A percentile compares a stretch with the other conserved stretches of the same genome.
Evolutionary conservation across 2,329 filamentous ascomycete genomes (phyloP).

Genomic region (Fusarium kyushuense): DNA sequence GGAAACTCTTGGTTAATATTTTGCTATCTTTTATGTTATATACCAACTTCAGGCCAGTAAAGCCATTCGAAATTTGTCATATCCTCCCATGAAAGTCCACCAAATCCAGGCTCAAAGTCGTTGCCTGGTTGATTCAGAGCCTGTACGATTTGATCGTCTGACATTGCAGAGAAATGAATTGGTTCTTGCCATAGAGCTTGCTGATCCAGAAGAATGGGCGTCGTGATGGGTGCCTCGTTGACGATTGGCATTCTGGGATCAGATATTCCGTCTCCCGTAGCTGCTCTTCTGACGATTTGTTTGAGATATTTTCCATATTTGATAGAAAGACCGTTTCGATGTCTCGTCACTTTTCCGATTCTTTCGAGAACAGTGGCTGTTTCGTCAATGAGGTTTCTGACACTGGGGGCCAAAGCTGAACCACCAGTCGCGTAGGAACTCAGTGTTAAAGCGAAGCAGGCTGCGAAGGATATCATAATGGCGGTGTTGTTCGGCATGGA

Average conservation of each 20-base stretch:
- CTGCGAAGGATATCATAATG: constrained; percentile 83
- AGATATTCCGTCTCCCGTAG: constrained; percentile 34
- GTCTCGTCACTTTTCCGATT: constrained; percentile 73
- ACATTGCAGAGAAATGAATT: constrained; percentile 76
- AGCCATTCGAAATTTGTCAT: constrained; percentile 70
- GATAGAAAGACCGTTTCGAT: constrained; percentile 74
- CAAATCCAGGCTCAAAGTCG: constrained; percentile 66
- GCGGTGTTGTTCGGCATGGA: constrained; percentile 85
- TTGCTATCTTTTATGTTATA: constrained; percentile 24
- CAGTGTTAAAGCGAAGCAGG: constrained; percentile 75
- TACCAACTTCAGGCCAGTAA: constrained; percentile 62
- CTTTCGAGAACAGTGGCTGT: constrained; percentile 76
- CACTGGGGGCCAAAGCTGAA: constrained; percentile 71
- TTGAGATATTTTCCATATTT: constrained; percentile 62
- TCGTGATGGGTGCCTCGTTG: constrained; percentile 37
- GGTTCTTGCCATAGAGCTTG: constrained; percentile 61
- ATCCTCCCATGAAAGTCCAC: constrained; percentile 70
- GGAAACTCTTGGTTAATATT: constrained; percentile 25
- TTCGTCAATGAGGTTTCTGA: constrained; percentile 74
- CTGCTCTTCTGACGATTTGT: constrained; percentile 58
- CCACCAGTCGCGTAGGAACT: constrained; percentile 69
- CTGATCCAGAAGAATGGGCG: constrained; percentile 48
- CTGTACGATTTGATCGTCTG: constrained; percentile 75
- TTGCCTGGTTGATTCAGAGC: constrained; percentile 73
- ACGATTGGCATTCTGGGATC: constrained; percentile 32